phyloP scores from a whole-genome alignment of 805 yeast genomes.

The Pichia nakasei region DNA sequence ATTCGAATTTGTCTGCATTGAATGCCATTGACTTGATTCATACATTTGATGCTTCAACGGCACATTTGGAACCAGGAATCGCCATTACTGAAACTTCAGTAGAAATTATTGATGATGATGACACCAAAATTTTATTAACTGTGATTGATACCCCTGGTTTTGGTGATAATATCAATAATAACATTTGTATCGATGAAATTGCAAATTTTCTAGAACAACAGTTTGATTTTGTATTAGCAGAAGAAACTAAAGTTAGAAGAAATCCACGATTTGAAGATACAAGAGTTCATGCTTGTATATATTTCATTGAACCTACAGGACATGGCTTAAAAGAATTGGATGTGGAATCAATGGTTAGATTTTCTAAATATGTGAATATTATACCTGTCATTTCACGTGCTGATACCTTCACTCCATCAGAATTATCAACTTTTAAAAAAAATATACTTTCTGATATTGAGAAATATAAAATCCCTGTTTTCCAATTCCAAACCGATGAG shows the following conservation, averaged over 20 bases:
- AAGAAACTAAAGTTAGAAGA: slow-evolving; percentile 80
- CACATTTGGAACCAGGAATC: slow-evolving; percentile 64
- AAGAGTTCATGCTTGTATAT: slow-evolving; percentile 64
- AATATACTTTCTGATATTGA: slow-evolving; percentile 56
- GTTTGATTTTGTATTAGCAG: slow-evolving; percentile 70
- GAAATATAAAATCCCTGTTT: slow-evolving; percentile 61
- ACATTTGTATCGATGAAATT: slow-evolving; percentile 57
- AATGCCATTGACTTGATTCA: slow-evolving; percentile 49
- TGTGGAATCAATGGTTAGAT: slow-evolving; percentile 58
- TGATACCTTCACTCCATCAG: slow-evolving; percentile 58
- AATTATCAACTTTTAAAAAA: slow-evolving; percentile 50
- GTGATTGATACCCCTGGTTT: slow-evolving; percentile 55
- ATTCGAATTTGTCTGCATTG: slow-evolving; percentile 50
- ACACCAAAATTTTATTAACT: slow-evolving; percentile 42
- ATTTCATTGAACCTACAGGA: slow-evolving; percentile 67
- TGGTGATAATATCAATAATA: slow-evolving; percentile 53
- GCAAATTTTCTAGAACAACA: slow-evolving; percentile 64
- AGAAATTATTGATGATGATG: slow-evolving; percentile 56
- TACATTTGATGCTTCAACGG: slow-evolving; percentile 52
- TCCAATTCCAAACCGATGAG: slow-evolving; percentile 63
- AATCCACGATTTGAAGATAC: slow-evolving; percentile 76
- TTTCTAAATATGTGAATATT: slow-evolving; percentile 66
- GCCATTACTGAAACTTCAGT: slow-evolving; percentile 60
- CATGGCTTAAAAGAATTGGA: slow-evolving; percentile 74
- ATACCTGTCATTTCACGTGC: slow-evolving; percentile 65